Evolutionary conservation across 768 basidiomycete species (phyloP).

Genomic region (Rhodosporidiobolus sp.): DNA sequence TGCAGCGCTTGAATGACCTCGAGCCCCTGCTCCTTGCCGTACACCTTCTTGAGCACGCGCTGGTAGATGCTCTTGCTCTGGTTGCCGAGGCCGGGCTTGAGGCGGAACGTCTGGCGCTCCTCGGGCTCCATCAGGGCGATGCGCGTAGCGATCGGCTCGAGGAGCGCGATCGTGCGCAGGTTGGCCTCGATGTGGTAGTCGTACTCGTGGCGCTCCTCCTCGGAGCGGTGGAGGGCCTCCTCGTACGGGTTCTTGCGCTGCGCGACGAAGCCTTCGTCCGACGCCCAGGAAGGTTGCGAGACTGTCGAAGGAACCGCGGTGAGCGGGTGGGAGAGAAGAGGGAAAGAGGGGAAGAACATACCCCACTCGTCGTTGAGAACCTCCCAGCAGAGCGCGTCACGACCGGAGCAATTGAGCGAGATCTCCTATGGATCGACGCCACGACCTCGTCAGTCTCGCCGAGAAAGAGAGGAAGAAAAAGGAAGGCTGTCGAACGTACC

Average conservation of each 20-base stretch:
- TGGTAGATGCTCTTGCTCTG: slow-evolving; percentile 82
- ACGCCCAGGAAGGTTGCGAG: slow-evolving; percentile 96
- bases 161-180: slow-evolving; percentile 78
- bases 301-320: slow-evolving; percentile 50
- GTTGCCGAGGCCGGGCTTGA: slow-evolving; percentile 86
- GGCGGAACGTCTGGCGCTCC: slow-evolving; percentile 73
- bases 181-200: slow-evolving; percentile 92
- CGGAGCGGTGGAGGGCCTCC: slow-evolving; percentile 90
- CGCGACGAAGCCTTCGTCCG: slow-evolving; percentile 86
- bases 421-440: slow-evolving; percentile 62
- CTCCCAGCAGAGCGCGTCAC: slow-evolving; percentile 89
- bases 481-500: slow-evolving; percentile 9
- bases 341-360: not conserved
- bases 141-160: slow-evolving; percentile 80
- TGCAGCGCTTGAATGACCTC: slow-evolving; percentile 84
- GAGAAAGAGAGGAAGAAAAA: not conserved
- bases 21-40: slow-evolving; percentile 70
- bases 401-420: slow-evolving; percentile 83
- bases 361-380: slow-evolving; percentile 93
- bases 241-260: slow-evolving; percentile 97
- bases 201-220: slow-evolving; percentile 97
- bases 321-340: not conserved
- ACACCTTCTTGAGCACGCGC: slow-evolving; percentile 88
- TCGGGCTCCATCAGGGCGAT: slow-evolving; percentile 85
- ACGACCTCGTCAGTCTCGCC: not conserved